Percentiles rank a stretch among this genome's conserved stretches.
These are phyloP conservation scores for Xylaria sp. DNA, from an alignment of 2,329 filamentous ascomycete species.

Conservation along the genomic window DNA sequence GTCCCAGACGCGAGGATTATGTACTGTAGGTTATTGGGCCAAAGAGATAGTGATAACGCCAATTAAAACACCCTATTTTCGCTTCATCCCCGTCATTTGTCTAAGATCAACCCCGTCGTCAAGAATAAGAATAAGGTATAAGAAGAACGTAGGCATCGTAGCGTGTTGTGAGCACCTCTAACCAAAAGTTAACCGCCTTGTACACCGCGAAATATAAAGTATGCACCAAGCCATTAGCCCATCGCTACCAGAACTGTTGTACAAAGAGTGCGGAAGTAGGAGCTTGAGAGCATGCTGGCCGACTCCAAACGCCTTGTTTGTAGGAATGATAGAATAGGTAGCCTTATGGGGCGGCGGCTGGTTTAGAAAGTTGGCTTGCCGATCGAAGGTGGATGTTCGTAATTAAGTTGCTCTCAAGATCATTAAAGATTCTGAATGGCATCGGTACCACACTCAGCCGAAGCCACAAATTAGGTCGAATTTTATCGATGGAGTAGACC, in stretches of 20 bases:
- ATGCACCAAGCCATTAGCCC: constrained; percentile 34
- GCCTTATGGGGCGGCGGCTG: constrained; percentile 16
- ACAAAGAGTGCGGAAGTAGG: constrained; percentile 40
- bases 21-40: constrained; percentile 41
- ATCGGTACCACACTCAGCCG: constrained; percentile 17
- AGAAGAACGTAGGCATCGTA: constrained; percentile 41
- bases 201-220: constrained; percentile 36
- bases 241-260: constrained; percentile 45
- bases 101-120: constrained; percentile 47
- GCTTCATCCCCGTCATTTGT: constrained; percentile 40
- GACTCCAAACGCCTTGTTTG: constrained; percentile 41
- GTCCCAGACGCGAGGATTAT: constrained; percentile 45
- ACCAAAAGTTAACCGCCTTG: constrained; percentile 33
- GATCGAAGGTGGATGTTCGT: constrained; percentile 27
- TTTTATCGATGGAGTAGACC: constrained; percentile 33
- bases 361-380: constrained; percentile 20
- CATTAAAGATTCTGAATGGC: constrained; percentile 16
- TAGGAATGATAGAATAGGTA: constrained; percentile 34
- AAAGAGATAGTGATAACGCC: constrained; percentile 41
- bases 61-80: constrained; percentile 36
- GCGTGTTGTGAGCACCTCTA: constrained; percentile 47
- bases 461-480: constrained; percentile 30
- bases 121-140: constrained; percentile 40
- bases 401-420: constrained; percentile 30
- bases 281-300: constrained; percentile 34